Base-by-base conservation (phyloP, 331 rosid species). In the Pyrus hybrid region DNA sequence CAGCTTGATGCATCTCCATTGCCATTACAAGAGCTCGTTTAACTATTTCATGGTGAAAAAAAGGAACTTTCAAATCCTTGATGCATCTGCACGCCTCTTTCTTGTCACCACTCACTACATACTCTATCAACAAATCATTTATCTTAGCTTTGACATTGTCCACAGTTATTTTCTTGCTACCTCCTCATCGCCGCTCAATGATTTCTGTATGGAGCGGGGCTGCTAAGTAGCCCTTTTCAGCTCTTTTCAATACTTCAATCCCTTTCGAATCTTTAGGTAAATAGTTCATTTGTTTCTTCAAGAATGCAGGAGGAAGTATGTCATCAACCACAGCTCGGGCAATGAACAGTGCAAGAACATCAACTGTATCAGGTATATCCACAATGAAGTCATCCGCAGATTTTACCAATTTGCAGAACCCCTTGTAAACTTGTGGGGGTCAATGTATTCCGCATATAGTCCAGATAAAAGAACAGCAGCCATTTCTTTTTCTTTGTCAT, bases 401-500 rank as follows among this genome's bases (percentile, higher is more conserved):
- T 79, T 86, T 88, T 21, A 90, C 83, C 66, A 90, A 65, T 80
- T 88, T 88, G 58, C 82, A 73, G 78, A 90, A 90, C 53, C 96
- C 96, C 71, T 88, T 88, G 86, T 86, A 83, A 64, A 90, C 88
- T 80, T 90, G 96, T 5, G 82, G 61, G 74, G 91, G 13, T 79
- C 79, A 62, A 90, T 68, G 77, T 78, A 68, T 56, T 88, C 88
- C 1, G 87, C 91, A 83, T 88, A 90, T 11, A 90, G 81, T 56
- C 86, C 79, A 63, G 91, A 90, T 65, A 90, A 77, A 64, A 88
- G 86, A 90, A 85, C 85, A 51, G 93, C 91, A 10, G 90, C 91
- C 93, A 90, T 90, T 80, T 90, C 93, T 75, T 90, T 90, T 66
- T 90, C 96, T 74, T 88, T 88, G 81, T 88, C 91, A 70, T 90